Evolutionary conservation across 257 asterid species (phyloP).

Genomic region (Ligustrum vulgare): DNA sequence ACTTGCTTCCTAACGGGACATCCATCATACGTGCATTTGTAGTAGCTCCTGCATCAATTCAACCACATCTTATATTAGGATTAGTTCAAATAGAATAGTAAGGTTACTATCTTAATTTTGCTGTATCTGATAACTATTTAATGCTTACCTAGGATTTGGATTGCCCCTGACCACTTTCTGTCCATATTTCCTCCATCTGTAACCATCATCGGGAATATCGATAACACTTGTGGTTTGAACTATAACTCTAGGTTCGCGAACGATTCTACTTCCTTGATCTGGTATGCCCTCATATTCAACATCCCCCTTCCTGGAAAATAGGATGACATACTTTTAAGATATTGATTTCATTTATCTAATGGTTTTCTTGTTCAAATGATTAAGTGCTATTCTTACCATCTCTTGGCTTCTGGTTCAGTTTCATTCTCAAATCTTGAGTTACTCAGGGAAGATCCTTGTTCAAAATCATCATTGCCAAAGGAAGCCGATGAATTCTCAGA

Average conservation of each 20-base stretch:
- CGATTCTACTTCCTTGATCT: slow-evolving; percentile 43
- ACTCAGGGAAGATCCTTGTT: slow-evolving; percentile 37
- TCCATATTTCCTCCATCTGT: slow-evolving; percentile 59
- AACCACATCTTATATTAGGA: background rate
- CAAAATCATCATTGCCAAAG: slow-evolving; percentile 44
- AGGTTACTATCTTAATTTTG: background rate
- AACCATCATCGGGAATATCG: slow-evolving; percentile 57
- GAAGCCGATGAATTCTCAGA: slow-evolving; percentile 51
- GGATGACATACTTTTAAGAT: background rate
- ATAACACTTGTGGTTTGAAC: slow-evolving; percentile 55
- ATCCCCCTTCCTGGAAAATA: slow-evolving; percentile 44
- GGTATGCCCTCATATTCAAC: slow-evolving; percentile 40
- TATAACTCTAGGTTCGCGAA: slow-evolving; percentile 49
- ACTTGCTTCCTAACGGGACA: slow-evolving; percentile 60
- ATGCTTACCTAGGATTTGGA: slow-evolving; percentile 50
- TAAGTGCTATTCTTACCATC: slow-evolving; percentile 35
- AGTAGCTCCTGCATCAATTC: slow-evolving; percentile 47
- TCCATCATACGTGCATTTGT: slow-evolving; percentile 48
- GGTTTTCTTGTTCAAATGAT: background rate
- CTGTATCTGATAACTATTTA: background rate
- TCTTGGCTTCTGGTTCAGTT: slow-evolving; percentile 48
- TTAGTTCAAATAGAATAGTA: background rate
- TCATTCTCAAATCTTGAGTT: slow-evolving; percentile 44
- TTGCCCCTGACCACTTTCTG: slow-evolving; percentile 59
- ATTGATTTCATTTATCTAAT: background rate